Conservation (phyloP, 805 yeast genomes). For the Metschnikowia shivogae region DNA sequence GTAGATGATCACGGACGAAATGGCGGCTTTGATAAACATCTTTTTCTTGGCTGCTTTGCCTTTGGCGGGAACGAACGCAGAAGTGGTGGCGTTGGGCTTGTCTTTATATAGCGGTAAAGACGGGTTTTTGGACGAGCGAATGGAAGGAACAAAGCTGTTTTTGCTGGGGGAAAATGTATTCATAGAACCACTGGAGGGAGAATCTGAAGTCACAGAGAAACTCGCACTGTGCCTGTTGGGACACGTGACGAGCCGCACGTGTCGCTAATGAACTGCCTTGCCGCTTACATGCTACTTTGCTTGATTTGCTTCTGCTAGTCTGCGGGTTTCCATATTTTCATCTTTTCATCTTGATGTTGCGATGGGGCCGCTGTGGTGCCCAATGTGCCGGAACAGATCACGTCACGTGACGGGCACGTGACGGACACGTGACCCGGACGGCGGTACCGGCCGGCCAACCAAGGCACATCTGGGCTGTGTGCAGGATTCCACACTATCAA, state of each 20-base stretch:
- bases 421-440: too few relatives aligned
- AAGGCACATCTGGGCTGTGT: too few relatives aligned
- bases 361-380: too few relatives aligned
- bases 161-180: conserved; percentile 12
- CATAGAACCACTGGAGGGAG: conserved; percentile 7
- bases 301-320: too few relatives aligned
- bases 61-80: conserved; percentile 8
- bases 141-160: conserved; percentile 9
- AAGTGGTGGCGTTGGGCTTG: conserved; percentile 11
- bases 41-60: conserved; percentile 6
- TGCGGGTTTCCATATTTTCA: too few relatives aligned
- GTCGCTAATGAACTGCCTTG: too few relatives aligned
- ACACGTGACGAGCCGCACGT: conserved; percentile 1
- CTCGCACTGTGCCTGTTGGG: background rate
- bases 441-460: too few relatives aligned
- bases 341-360: too few relatives aligned
- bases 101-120: conserved; percentile 19
- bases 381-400: too few relatives aligned
- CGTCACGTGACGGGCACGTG: too few relatives aligned
- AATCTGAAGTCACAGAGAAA: background rate
- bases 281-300: too few relatives aligned
- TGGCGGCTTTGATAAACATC: conserved; percentile 15
- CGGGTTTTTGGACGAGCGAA: conserved; percentile 10
- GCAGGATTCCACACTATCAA: too few relatives aligned
- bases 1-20: conserved; percentile 13